Evolutionary conservation across 495 filamentous ascomycete genomes (phyloP).

Genomic region (Neurospora sp.): DNA sequence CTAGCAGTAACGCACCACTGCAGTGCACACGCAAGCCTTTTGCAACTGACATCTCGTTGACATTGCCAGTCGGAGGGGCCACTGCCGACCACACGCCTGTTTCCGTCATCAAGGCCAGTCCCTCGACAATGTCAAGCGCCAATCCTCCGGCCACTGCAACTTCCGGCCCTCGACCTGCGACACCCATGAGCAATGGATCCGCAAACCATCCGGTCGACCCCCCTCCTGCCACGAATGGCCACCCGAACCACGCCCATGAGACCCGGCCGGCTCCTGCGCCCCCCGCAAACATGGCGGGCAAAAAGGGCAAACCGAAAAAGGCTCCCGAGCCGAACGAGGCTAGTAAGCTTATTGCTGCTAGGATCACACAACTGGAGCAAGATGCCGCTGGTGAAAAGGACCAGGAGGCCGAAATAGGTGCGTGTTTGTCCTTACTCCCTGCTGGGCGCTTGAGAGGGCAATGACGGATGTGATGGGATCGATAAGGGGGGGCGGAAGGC

Average conservation of each 20-base stretch:
- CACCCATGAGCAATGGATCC: constrained; percentile 19
- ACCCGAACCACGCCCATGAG: constrained; percentile 26
- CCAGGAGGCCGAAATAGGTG: constrained; percentile 93
- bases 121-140: constrained; percentile 16
- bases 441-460: background rate
- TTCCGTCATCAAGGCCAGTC: background rate
- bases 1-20: background rate
- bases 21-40: background rate
- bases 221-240: constrained; percentile 23
- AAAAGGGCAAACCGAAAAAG: constrained; percentile 65
- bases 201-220: constrained; percentile 14
- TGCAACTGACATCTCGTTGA: background rate
- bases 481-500: background rate
- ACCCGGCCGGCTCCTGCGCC: constrained; percentile 33
- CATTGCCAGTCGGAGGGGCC: background rate
- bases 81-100: background rate
- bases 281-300: constrained; percentile 29
- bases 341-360: constrained; percentile 79
- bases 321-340: constrained; percentile 71
- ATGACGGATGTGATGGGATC: constrained; percentile 2
- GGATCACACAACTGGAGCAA: constrained; percentile 90
- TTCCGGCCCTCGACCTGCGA: constrained; percentile 16
- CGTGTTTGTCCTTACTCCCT: constrained; percentile 31
- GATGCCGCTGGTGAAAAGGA: constrained; percentile 91
- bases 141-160: constrained; percentile 19